Percentiles rank a stretch among this genome's conserved stretches.
Conservation (phyloP, 192 early-diverging fungal species). For the Fimicolochytrium jonesii region DNA sequence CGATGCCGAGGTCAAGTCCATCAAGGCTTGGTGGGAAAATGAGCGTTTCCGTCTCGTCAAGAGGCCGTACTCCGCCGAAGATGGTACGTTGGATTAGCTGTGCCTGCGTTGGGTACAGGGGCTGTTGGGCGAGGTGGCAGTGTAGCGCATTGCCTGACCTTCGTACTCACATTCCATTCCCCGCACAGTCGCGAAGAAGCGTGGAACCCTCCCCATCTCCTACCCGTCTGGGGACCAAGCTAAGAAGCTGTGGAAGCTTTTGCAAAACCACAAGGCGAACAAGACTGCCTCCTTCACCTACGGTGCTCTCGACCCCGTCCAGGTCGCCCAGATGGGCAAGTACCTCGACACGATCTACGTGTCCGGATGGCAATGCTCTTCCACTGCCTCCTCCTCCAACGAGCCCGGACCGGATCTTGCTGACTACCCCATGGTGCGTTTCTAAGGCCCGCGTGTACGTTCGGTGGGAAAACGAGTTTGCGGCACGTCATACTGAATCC, state of each 20-base stretch:
- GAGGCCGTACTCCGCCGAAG: conserved; percentile 72
- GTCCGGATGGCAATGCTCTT: conserved; percentile 97
- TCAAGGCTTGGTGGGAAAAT: conserved; percentile 85
- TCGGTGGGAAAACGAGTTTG: too few species aligned
- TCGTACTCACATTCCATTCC: too few species aligned
- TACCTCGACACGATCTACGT: conserved; percentile 97
- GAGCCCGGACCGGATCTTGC: conserved; percentile 98
- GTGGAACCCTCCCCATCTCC: conserved; percentile 68
- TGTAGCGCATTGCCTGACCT: neutral
- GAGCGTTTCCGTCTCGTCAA: conserved; percentile 76
- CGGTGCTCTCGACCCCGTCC: conserved; percentile 90
- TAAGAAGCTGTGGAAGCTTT: conserved; percentile 86
- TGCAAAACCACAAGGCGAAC: conserved; percentile 71
- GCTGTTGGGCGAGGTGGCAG: too few species aligned
- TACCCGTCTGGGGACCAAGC: conserved; percentile 84
- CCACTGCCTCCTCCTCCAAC: conserved; percentile 89
- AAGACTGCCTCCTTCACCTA: conserved; percentile 88
- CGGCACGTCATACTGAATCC: too few species aligned
- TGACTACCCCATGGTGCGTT: conserved; percentile 90
- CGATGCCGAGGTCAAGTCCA: conserved; percentile 71
- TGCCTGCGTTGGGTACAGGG: too few species aligned
- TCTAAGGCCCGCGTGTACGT: neutral
- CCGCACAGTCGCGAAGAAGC: conserved; percentile 75
- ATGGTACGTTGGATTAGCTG: too few species aligned
- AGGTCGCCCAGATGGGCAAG: conserved; percentile 94